Percentiles rank a stretch among this genome's conserved stretches.
Conservation (phyloP, 306 rosid genomes). For the Quercus suber region DNA sequence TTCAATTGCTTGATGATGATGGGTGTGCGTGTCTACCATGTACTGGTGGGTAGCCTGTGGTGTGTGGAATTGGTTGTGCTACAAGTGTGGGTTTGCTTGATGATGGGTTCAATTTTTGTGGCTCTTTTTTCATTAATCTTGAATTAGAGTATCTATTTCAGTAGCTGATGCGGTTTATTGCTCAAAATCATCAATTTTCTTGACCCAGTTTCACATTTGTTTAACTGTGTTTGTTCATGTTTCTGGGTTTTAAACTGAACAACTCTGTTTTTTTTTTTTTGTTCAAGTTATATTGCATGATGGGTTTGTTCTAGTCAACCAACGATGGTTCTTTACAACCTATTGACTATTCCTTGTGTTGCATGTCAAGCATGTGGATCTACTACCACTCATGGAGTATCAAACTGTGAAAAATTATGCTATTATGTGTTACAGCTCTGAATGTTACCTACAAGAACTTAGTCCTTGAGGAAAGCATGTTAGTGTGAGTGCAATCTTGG, state of each 20-base stretch:
- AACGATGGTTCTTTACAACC: slow-evolving; percentile 12
- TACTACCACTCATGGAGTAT: slow-evolving; percentile 47
- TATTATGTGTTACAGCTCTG: slow-evolving; percentile 92
- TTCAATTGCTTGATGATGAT: no score
- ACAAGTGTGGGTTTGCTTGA: no score
- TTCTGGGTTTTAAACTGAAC: no score
- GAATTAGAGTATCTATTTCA: no score
- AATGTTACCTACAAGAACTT: slow-evolving; percentile 53
- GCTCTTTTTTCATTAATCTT: no score
- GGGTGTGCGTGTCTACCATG: no score
- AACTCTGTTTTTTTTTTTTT: not conserved
- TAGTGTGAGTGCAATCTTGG: slow-evolving; percentile 67
- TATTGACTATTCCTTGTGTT: slow-evolving; percentile 15
- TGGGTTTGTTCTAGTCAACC: not conserved
- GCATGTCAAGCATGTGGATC: slow-evolving; percentile 43
- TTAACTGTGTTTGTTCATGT: no score
- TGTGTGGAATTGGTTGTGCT: no score
- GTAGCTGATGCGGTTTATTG: no score
- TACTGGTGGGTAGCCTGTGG: rapidly evolving
- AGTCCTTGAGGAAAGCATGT: slow-evolving; percentile 86
- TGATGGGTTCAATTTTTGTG: no score
- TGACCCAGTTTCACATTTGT: no score
- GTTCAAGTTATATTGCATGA: not conserved
- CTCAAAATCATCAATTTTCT: no score
- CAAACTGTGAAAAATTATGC: slow-evolving; percentile 61